These are phyloP conservation scores for Gossypium arboreum DNA, from an alignment of 345 rosid species.

Conservation along the genomic window DNA sequence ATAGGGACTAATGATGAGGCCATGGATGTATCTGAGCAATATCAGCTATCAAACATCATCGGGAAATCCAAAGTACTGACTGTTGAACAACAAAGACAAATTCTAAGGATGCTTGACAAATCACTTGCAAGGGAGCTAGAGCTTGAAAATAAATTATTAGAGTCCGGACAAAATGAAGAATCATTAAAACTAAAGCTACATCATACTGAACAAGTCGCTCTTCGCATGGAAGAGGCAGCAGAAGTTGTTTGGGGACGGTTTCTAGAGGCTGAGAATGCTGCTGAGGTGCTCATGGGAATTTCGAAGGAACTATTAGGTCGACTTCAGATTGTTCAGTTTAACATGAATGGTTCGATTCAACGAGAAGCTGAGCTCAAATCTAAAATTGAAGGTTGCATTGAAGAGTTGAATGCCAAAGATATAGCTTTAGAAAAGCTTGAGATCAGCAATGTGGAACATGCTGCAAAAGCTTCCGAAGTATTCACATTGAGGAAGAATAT, in stretches of 20 bases:
- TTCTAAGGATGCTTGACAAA: conserved; percentile 72
- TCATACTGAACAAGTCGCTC: conserved; percentile 66
- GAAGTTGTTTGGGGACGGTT: conserved; percentile 92
- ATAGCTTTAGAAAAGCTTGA: conserved; percentile 44
- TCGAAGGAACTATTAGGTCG: conserved; percentile 70
- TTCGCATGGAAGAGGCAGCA: conserved; percentile 95
- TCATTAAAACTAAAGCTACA: conserved; percentile 76
- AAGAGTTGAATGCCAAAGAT: conserved; percentile 49
- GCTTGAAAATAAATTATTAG: conserved; percentile 64
- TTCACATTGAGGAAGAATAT: conserved; percentile 44
- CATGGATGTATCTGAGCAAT: conserved; percentile 38
- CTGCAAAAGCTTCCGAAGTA: conserved; percentile 45
- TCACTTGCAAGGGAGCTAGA: conserved; percentile 72
- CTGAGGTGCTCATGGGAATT: conserved; percentile 79
- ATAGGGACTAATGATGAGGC: conserved; percentile 51
- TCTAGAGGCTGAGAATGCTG: conserved; percentile 85
- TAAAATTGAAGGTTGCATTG: conserved; percentile 43
- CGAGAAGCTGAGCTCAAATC: conserved; percentile 58
- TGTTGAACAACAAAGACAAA: conserved; percentile 53
- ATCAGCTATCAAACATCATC: conserved; percentile 27
- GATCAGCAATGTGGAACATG: conserved; percentile 34
- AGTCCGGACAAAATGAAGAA: conserved; percentile 61
- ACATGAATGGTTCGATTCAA: conserved; percentile 50
- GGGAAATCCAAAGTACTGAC: conserved; percentile 40
- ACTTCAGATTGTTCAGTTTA: conserved; percentile 65